These are phyloP conservation scores for Lagenidium giganteum DNA, from an alignment of 352 stramenopile genomes.

Conservation along the genomic window DNA sequence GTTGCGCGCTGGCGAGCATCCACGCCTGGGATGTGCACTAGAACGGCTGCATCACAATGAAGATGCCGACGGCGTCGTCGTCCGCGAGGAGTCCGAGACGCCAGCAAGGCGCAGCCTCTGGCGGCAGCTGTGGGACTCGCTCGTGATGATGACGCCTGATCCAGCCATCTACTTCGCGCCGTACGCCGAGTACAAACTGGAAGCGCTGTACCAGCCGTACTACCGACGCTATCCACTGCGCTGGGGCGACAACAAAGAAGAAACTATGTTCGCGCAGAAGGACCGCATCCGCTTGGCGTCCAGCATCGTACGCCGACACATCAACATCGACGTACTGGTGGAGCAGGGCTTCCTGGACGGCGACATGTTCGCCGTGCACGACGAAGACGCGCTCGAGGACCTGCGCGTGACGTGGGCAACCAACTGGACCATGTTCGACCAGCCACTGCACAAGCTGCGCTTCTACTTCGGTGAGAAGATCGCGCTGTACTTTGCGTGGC, in stretches of 20 bases:
- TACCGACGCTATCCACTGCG: constrained; percentile 57
- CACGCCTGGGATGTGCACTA: constrained; percentile 32
- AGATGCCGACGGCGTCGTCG: constrained; percentile 44
- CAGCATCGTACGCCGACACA: constrained; percentile 51
- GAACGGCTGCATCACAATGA: constrained; percentile 53
- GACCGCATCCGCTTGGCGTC: constrained; percentile 54
- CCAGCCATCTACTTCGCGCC: constrained; percentile 62
- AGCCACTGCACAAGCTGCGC: constrained; percentile 76
- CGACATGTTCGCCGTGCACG: constrained; percentile 81
- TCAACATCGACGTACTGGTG: constrained; percentile 52
- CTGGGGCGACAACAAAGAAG: constrained; percentile 43
- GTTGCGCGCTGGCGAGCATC: constrained; percentile 44
- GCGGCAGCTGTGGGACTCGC: constrained; percentile 35
- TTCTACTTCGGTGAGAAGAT: constrained; percentile 88
- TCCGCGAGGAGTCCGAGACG: constrained; percentile 26
- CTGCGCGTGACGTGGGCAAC: constrained; percentile 64
- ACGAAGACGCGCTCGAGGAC: constrained; percentile 39
- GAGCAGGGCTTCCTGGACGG: constrained; percentile 32
- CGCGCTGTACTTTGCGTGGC: constrained; percentile 88
- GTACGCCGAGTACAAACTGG: constrained; percentile 57
- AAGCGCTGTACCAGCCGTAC: constrained; percentile 53
- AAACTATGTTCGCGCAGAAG: constrained; percentile 68
- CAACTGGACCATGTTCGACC: constrained; percentile 52
- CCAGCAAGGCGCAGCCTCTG: constrained; percentile 2
- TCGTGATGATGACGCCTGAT: constrained; percentile 48